Conservation (phyloP, 225 moss, liverwort and hornwort species). For the Antitrichia curtipendula region DNA sequence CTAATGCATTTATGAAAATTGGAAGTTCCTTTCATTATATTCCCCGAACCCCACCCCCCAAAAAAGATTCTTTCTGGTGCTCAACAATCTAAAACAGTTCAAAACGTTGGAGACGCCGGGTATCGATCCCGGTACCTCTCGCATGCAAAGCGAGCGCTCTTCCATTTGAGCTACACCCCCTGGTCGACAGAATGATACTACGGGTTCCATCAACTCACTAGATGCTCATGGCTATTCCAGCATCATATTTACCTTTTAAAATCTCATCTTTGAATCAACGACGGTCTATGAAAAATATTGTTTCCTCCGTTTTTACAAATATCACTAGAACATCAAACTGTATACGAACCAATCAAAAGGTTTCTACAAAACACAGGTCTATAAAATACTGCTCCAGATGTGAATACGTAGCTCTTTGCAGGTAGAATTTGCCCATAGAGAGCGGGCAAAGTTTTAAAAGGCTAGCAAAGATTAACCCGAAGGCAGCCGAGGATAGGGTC, state of each 20-base stretch:
- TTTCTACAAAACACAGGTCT: too few species aligned
- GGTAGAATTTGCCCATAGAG: neutral
- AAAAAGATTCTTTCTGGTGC: neutral
- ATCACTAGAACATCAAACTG: too few species aligned
- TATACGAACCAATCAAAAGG: too few species aligned
- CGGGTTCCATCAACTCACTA: too few species aligned
- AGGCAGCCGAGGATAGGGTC: neutral
- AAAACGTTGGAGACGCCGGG: neutral
- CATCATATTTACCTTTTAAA: accelerated
- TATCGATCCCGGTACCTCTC: constrained; percentile 11
- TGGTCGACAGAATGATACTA: too few species aligned
- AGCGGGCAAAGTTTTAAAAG: neutral
- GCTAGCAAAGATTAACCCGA: neutral
- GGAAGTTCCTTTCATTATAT: neutral
- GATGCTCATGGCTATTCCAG: too few species aligned
- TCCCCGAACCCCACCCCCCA: too few species aligned
- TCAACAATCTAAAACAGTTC: neutral
- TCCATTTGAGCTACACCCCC: constrained; percentile 10
- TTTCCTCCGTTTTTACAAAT: neutral
- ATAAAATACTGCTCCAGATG: neutral
- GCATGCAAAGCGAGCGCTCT: constrained; percentile 10
- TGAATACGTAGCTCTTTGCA: neutral
- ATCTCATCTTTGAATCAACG: accelerated
- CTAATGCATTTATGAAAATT: neutral
- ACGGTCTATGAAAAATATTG: accelerated